A percentile compares a stretch with the other conserved stretches of the same genome.
phyloP scores from a whole-genome alignment of 2,329 filamentous ascomycete species.

The Berkeleyomyces basicola region DNA sequence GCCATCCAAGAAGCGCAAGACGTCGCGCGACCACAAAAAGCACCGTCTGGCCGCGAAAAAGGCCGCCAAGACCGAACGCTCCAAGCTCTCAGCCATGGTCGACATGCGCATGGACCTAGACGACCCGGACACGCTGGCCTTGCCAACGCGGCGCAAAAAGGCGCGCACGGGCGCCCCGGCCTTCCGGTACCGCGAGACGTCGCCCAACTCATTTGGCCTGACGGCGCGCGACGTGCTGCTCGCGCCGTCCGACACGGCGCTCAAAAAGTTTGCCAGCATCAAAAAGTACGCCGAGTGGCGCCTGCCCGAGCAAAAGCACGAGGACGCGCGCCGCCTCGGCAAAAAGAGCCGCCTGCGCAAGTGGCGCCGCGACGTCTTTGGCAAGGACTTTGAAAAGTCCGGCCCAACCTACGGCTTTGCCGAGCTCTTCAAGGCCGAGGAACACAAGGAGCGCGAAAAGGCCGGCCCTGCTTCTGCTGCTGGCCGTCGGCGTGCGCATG shows the following conservation, averaged over 20 bases:
- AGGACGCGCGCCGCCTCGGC: slow-evolving; percentile 71
- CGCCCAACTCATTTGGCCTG: slow-evolving; percentile 75
- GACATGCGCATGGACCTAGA: slow-evolving; percentile 66
- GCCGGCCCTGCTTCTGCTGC: background rate
- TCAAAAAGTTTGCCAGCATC: slow-evolving; percentile 82
- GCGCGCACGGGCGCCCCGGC: slow-evolving; percentile 19
- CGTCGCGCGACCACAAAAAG: slow-evolving; percentile 42
- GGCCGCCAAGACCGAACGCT: slow-evolving; percentile 61
- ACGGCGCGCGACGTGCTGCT: slow-evolving; percentile 77
- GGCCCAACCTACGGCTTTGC: slow-evolving; percentile 44
- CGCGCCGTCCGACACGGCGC: slow-evolving; percentile 65
- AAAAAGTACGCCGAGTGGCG: slow-evolving; percentile 91
- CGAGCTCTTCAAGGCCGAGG: slow-evolving; percentile 18
- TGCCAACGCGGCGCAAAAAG: slow-evolving; percentile 15
- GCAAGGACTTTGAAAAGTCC: slow-evolving; percentile 37
- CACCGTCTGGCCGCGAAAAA: slow-evolving; percentile 45
- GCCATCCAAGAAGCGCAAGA: slow-evolving; percentile 41
- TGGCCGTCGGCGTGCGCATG: background rate
- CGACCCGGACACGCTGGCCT: slow-evolving; percentile 37
- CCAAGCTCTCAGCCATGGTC: slow-evolving; percentile 71
- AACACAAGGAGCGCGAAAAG: slow-evolving; percentile 18
- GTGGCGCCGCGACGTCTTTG: slow-evolving; percentile 58
- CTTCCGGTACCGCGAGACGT: slow-evolving; percentile 92
- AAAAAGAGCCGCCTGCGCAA: slow-evolving; percentile 85
- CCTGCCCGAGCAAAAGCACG: slow-evolving; percentile 73